These are phyloP conservation scores for Aspergillus funiculosus DNA, from an alignment of 495 filamentous ascomycete genomes.

Conservation along the genomic window DNA sequence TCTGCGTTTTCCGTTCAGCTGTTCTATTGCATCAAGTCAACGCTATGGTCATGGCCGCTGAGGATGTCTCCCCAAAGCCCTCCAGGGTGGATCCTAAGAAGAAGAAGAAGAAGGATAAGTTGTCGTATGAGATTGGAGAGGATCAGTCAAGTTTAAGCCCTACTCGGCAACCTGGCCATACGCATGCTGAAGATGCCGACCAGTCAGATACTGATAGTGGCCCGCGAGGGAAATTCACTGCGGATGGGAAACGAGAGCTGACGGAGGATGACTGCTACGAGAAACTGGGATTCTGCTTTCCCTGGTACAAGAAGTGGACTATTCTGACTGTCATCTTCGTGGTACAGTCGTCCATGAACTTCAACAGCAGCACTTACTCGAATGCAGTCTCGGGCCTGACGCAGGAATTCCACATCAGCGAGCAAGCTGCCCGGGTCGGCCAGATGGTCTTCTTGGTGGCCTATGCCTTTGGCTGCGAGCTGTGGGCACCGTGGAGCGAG, in stretches of 20 bases:
- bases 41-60: conserved; percentile 5
- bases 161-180: conserved; percentile 9
- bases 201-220: conserved; percentile 20
- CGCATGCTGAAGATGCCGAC: conserved; percentile 21
- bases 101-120: not conserved
- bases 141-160: conserved; percentile 4
- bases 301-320: conserved; percentile 66
- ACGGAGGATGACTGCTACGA: conserved; percentile 57
- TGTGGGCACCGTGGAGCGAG: conserved; percentile 80
- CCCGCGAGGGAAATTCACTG: conserved; percentile 2
- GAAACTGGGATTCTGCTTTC: conserved; percentile 60
- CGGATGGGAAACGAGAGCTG: conserved; percentile 50
- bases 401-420: conserved; percentile 56
- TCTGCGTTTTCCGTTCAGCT: not conserved
- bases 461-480: conserved; percentile 75
- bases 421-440: conserved; percentile 59
- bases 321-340: conserved; percentile 68
- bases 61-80: conserved; percentile 1
- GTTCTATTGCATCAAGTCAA: too few species aligned
- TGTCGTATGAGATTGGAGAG: too few species aligned
- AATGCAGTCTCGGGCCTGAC: conserved; percentile 58
- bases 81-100: not conserved
- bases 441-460: conserved; percentile 65
- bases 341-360: conserved; percentile 81
- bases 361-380: conserved; percentile 69